phyloP scores from a whole-genome alignment of 306 rosid species.

The Bauhinia variegata region DNA sequence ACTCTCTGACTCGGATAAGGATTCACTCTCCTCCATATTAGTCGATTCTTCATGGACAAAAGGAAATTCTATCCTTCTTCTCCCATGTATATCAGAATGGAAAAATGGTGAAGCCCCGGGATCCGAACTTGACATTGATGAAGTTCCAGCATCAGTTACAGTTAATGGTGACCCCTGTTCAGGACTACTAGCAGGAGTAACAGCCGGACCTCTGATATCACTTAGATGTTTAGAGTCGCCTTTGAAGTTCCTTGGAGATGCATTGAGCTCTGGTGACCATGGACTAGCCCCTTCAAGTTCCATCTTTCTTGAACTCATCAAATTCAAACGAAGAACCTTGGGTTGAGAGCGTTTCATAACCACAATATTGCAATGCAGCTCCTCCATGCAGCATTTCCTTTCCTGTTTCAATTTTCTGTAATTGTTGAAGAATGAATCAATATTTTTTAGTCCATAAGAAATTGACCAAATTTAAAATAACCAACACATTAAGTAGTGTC shows the following conservation, averaged over 20 bases:
- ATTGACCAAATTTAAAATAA: no score
- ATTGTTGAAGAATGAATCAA: constrained; percentile 27
- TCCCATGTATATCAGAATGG: constrained; percentile 50
- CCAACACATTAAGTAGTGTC: no score
- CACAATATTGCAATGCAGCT: constrained; percentile 88
- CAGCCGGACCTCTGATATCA: constrained; percentile 59
- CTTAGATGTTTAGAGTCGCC: constrained; percentile 45
- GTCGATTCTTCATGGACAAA: constrained; percentile 45
- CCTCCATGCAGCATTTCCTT: constrained; percentile 78
- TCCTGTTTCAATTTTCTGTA: constrained; percentile 74
- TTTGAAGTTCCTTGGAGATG: constrained; percentile 45
- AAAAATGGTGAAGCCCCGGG: constrained; percentile 67
- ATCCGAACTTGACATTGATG: constrained; percentile 91
- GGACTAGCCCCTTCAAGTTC: constrained; percentile 41
- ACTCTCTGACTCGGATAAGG: constrained; percentile 62
- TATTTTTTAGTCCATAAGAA: no score
- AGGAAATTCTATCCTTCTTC: constrained; percentile 49
- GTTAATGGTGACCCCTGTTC: constrained; percentile 76
- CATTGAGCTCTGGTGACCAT: constrained; percentile 41
- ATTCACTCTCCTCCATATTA: constrained; percentile 58
- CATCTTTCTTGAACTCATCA: constrained; percentile 53
- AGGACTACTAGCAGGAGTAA: constrained; percentile 84
- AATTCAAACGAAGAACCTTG: constrained; percentile 77
- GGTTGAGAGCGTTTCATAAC: constrained; percentile 68
- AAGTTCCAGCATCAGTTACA: constrained; percentile 81